These are phyloP conservation scores for Ophiosphaerella korrae DNA, from an alignment of 2,329 filamentous ascomycete genomes.

Conservation along the genomic window DNA sequence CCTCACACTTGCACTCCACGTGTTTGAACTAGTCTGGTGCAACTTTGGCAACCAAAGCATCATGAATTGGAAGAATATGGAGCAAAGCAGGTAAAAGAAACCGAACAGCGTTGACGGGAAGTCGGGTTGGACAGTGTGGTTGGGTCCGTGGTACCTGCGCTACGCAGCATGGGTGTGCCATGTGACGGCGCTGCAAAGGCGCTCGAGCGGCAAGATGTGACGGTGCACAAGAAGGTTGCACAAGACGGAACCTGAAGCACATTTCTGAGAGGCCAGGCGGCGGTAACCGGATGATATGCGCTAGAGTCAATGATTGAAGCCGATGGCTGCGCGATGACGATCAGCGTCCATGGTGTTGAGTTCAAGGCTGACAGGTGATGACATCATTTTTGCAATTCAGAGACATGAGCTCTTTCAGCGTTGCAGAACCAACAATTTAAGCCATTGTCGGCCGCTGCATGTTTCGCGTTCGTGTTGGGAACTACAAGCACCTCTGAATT, in stretches of 20 bases:
- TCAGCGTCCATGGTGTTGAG: conserved; percentile 8
- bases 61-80: neutral
- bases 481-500: neutral
- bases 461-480: conserved; percentile 3
- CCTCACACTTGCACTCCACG: conserved; percentile 25
- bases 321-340: conserved; percentile 22
- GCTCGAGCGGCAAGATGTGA: neutral
- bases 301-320: conserved; percentile 11
- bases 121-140: neutral
- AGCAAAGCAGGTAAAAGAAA: no score
- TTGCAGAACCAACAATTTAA: conserved; percentile 18
- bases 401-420: neutral
- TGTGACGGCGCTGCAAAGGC: neutral
- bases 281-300: conserved; percentile 8
- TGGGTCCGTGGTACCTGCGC: neutral
- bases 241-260: conserved; percentile 1
- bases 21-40: conserved; percentile 14
- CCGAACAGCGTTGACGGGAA: neutral
- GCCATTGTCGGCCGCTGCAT: neutral
- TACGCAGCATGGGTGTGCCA: neutral
- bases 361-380: conserved; percentile 11
- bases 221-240: neutral
- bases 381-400: conserved; percentile 13
- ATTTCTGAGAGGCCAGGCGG: conserved; percentile 8
- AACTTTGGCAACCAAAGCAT: neutral